These are phyloP conservation scores for Dichomitus squalens DNA, from an alignment of 1,284 basidiomycete species.

Conservation along the genomic window DNA sequence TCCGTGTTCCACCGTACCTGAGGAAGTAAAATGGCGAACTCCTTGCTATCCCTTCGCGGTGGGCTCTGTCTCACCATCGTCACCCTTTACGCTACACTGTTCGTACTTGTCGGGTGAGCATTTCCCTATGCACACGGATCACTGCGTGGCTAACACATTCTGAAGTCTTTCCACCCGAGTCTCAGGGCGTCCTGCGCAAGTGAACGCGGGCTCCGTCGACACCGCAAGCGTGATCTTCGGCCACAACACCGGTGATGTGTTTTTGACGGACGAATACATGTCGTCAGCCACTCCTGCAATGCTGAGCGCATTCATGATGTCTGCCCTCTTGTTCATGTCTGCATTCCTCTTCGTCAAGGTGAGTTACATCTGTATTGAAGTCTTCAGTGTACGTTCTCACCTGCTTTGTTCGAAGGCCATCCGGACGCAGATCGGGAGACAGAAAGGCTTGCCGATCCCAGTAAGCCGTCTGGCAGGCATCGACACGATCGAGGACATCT, in stretches of 20 bases:
- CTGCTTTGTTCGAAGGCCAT: neutral
- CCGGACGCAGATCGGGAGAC: neutral
- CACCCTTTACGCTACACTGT: neutral
- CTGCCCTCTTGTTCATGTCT: neutral
- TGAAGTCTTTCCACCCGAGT: neutral
- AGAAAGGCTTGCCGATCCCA: neutral
- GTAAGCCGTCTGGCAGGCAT: neutral
- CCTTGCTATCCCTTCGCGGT: neutral
- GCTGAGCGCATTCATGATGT: neutral
- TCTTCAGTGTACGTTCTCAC: neutral
- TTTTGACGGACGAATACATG: neutral
- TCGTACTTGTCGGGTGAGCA: neutral
- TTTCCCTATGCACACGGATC: too few relatives aligned
- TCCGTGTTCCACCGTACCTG: neutral
- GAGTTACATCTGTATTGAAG: neutral
- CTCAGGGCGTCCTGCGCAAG: neutral
- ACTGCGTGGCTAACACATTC: neutral
- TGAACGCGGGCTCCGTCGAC: neutral
- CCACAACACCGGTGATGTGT: neutral
- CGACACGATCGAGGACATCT: conserved; percentile 1
- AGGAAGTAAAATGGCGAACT: neutral
- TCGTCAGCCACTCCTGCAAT: neutral
- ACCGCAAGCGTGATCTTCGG: neutral
- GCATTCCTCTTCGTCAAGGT: neutral
- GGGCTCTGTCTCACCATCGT: neutral